Evolutionary conservation across 2,329 filamentous ascomycete species (phyloP).

Genomic region (Aspergillus sp.): DNA sequence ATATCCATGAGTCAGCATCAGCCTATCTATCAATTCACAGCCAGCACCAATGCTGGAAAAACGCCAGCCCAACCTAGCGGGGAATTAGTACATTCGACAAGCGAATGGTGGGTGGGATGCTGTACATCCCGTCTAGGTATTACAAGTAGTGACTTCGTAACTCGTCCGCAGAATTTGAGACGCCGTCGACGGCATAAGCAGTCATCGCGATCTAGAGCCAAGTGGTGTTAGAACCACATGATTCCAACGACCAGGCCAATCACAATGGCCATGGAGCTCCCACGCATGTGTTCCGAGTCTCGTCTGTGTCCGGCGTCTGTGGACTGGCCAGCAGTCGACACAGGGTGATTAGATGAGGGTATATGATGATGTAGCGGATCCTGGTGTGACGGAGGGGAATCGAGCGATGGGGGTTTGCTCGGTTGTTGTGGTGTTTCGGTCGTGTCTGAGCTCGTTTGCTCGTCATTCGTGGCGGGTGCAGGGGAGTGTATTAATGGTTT

Average conservation of each 20-base stretch:
- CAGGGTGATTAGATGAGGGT: slow-evolving; percentile 14
- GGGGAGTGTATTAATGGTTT: slow-evolving; percentile 3
- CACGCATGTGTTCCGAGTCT: slow-evolving; percentile 34
- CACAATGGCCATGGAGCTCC: slow-evolving; percentile 45
- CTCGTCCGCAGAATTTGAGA: background rate
- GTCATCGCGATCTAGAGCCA: background rate
- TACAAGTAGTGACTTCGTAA: background rate
- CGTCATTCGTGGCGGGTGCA: slow-evolving; percentile 7
- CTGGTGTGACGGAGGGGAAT: background rate
- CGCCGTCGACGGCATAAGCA: background rate
- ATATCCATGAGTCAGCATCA: slow-evolving; percentile 11
- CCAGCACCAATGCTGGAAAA: slow-evolving; percentile 4
- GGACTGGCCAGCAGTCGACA: slow-evolving; percentile 25
- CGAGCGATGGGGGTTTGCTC: background rate
- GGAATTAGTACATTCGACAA: slow-evolving; percentile 1
- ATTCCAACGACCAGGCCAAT: slow-evolving; percentile 42
- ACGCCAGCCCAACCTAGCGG: slow-evolving; percentile 3
- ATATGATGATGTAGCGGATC: background rate
- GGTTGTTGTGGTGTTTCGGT: background rate
- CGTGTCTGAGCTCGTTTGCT: background rate
- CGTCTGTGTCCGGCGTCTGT: slow-evolving; percentile 30
- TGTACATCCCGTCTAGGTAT: background rate
- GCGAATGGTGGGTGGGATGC: background rate
- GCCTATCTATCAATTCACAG: slow-evolving; percentile 1
- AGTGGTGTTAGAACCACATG: slow-evolving; percentile 38